phyloP scores from a whole-genome alignment of 257 asterid genomes.

The Solanum neorickii region DNA sequence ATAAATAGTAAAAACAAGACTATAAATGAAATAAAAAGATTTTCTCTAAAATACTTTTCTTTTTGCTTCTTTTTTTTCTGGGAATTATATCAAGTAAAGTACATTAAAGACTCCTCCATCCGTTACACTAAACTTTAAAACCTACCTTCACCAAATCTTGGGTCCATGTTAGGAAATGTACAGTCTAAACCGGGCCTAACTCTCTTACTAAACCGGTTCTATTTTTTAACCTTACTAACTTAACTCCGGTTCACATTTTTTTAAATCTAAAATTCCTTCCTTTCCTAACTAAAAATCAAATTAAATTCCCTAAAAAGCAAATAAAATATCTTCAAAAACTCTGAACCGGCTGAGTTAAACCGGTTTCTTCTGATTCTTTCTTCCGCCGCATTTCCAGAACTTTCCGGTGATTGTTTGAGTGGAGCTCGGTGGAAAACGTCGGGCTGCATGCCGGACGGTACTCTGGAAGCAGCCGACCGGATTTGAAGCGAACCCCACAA shows the following conservation, averaged over 20 bases:
- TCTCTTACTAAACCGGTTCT: slow-evolving; percentile 3
- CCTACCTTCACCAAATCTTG: slow-evolving; percentile 43
- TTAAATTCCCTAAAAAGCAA: not conserved
- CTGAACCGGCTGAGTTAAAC: slow-evolving; percentile 35
- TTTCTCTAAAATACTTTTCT: not conserved
- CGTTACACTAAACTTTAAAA: slow-evolving; percentile 25
- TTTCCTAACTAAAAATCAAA: not conserved
- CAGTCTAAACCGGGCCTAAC: slow-evolving; percentile 38
- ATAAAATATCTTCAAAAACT: slow-evolving; percentile 33
- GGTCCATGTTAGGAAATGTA: slow-evolving; percentile 29
- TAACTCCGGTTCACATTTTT: not conserved
- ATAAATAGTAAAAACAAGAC: not conserved
- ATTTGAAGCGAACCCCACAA: slow-evolving; percentile 84
- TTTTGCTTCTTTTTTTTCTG: not conserved
- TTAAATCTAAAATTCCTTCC: not conserved
- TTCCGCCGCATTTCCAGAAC: slow-evolving; percentile 85
- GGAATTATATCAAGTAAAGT: not conserved
- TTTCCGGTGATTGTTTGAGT: slow-evolving; percentile 86
- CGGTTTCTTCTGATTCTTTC: slow-evolving; percentile 35
- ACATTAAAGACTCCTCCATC: slow-evolving; percentile 34
- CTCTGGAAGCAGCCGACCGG: slow-evolving; percentile 87
- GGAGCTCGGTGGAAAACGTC: slow-evolving; percentile 55
- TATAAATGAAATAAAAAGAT: not conserved
- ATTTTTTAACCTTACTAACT: slow-evolving; percentile 2
- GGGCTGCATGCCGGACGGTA: slow-evolving; percentile 98